These are phyloP conservation scores for Cytospora chrysosperma DNA, from an alignment of 2,329 filamentous ascomycete species.

Conservation along the genomic window DNA sequence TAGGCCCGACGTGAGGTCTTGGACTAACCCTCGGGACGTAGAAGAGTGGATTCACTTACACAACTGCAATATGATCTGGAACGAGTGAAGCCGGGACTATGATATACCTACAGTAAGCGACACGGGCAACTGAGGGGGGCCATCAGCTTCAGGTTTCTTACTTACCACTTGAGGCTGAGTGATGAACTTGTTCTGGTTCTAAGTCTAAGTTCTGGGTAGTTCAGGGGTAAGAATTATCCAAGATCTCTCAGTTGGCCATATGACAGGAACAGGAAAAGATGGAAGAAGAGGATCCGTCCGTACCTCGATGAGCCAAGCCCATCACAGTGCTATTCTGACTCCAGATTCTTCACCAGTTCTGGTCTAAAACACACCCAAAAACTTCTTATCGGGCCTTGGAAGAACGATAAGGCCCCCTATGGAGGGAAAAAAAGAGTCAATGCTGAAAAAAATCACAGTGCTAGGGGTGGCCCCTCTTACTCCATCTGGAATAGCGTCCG, in stretches of 20 bases:
- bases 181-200: not conserved
- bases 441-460: slow-evolving; percentile 6
- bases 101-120: not conserved
- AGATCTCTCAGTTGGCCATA: not conserved
- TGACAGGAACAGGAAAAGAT: slow-evolving; percentile 3
- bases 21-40: not conserved
- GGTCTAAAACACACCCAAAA: slow-evolving; percentile 2
- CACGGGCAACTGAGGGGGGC: not conserved
- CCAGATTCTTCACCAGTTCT: slow-evolving; percentile 11
- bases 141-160: not conserved
- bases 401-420: slow-evolving; percentile 14
- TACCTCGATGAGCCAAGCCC: not conserved
- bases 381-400: slow-evolving; percentile 12
- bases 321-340: not conserved
- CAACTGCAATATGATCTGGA: not conserved
- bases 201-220: not conserved
- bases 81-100: slow-evolving; percentile 2
- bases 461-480: slow-evolving; percentile 22
- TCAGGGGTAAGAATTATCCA: not conserved
- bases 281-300: slow-evolving; percentile 4
- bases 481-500: not conserved
- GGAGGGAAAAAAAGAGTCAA: slow-evolving; percentile 11
- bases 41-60: slow-evolving; percentile 23
- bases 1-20: not conserved
- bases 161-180: not conserved